Conservation (phyloP, 164 flowering plant species). For the Tetrastigma voinierianum region DNA sequence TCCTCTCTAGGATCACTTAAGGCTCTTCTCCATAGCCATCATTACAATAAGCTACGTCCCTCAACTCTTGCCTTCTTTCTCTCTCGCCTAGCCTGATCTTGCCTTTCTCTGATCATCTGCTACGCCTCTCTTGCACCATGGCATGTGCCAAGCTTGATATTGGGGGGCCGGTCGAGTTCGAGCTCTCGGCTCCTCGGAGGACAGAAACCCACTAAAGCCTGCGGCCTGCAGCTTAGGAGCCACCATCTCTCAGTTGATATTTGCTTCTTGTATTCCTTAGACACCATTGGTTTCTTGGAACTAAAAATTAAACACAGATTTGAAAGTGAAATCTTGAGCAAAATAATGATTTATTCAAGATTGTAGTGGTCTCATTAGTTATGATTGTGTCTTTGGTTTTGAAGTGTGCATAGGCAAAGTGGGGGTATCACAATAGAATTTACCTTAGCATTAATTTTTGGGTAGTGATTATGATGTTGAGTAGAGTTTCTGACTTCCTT, state of each 20-base stretch:
- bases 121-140: constrained; percentile 85
- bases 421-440: constrained; percentile 8
- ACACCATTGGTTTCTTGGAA: constrained; percentile 28
- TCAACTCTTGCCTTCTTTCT: constrained; percentile 11
- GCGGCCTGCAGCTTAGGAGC: constrained; percentile 68
- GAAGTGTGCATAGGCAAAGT: not conserved
- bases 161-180: constrained; percentile 30
- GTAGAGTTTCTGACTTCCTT: constrained; percentile 14
- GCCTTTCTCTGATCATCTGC: constrained; percentile 70
- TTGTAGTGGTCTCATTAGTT: constrained; percentile 31
- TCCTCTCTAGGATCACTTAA: constrained; percentile 72
- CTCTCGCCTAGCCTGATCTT: constrained; percentile 29
- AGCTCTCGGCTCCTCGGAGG: constrained; percentile 39
- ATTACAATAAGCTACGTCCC: constrained; percentile 53
- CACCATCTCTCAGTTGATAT: constrained; percentile 35
- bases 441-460: constrained; percentile 14
- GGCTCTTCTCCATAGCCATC: constrained; percentile 84
- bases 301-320: constrained; percentile 11
- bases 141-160: constrained; percentile 70
- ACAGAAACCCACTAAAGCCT: constrained; percentile 60
- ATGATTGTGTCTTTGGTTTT: constrained; percentile 38
- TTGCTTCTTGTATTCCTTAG: constrained; percentile 33
- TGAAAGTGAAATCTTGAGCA: constrained; percentile 19
- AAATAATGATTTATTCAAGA: constrained; percentile 37
- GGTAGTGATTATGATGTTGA: constrained; percentile 23